Percentiles rank a stretch among this genome's conserved stretches.
These are phyloP conservation scores for Verbena officinalis DNA, from an alignment of 257 asterid species.

Conservation along the genomic window DNA sequence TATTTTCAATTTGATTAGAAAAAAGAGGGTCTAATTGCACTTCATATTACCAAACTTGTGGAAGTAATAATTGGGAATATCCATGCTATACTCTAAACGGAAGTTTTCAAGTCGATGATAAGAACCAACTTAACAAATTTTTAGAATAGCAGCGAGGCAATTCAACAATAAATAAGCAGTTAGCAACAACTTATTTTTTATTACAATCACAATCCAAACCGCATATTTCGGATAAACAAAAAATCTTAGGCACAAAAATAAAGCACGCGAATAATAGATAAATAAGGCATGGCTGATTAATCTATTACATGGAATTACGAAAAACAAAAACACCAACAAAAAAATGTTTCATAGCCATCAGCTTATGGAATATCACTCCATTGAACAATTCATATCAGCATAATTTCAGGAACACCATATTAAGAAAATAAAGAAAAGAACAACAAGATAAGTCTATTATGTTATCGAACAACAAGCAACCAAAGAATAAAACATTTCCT, in stretches of 20 bases:
- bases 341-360: not conserved
- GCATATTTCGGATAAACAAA: not conserved
- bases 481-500: not conserved
- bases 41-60: not conserved
- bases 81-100: no score
- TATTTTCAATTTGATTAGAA: not conserved
- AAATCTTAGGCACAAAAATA: not conserved
- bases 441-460: not conserved
- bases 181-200: not conserved
- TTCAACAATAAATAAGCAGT: not conserved
- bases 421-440: not conserved
- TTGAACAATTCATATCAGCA: not conserved
- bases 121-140: not conserved
- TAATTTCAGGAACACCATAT: not conserved
- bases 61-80: no score
- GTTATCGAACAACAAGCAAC: not conserved
- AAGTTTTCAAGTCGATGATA: not conserved
- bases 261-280: not conserved
- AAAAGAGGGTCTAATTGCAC: slow-evolving; percentile 1
- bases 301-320: not conserved
- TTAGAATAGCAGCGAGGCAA: not conserved
- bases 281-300: slow-evolving; percentile 1
- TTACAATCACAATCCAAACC: not conserved
- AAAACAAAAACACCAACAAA: not conserved
- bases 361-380: not conserved